Conservation (phyloP, 768 basidiomycete genomes). For the Amanita inopinata region DNA sequence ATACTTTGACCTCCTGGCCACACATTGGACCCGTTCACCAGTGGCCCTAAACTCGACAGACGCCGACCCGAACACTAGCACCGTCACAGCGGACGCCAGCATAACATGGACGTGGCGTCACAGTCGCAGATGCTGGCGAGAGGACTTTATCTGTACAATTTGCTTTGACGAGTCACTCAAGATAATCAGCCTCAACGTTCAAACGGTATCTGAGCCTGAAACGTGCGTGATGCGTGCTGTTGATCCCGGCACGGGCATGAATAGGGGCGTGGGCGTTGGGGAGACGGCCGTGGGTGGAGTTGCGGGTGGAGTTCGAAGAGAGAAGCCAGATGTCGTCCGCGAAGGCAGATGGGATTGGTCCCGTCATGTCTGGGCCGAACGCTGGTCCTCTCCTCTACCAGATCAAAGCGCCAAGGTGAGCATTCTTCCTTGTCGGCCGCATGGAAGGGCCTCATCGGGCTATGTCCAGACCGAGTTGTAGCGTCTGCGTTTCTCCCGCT, state of each 20-base stretch:
- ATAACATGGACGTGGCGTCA: conserved; percentile 37
- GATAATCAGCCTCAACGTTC: conserved; percentile 30
- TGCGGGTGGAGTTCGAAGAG: no score
- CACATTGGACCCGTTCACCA: conserved; percentile 31
- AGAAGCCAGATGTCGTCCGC: no score
- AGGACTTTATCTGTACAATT: conserved; percentile 36
- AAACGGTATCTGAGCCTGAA: conserved; percentile 27
- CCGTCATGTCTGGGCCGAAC: not conserved
- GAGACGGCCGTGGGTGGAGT: no score
- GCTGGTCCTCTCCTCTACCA: not conserved
- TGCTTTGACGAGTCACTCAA: conserved; percentile 34
- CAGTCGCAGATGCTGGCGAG: conserved; percentile 32
- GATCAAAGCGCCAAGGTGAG: not conserved
- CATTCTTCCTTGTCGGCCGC: no score
- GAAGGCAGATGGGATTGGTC: not conserved
- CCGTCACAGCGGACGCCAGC: conserved; percentile 27
- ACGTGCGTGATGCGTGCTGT: conserved; percentile 41
- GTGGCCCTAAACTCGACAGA: conserved; percentile 17
- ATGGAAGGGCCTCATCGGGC: no score
- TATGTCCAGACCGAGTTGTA: no score
- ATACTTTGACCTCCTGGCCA: conserved; percentile 38
- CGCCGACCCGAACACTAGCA: conserved; percentile 17
- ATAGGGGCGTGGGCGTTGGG: not conserved
- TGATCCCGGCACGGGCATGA: conserved; percentile 15
- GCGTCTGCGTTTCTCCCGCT: no score